phyloP scores from a whole-genome alignment of 164 flowering plant genomes.

The Nymphaea thermarum region DNA sequence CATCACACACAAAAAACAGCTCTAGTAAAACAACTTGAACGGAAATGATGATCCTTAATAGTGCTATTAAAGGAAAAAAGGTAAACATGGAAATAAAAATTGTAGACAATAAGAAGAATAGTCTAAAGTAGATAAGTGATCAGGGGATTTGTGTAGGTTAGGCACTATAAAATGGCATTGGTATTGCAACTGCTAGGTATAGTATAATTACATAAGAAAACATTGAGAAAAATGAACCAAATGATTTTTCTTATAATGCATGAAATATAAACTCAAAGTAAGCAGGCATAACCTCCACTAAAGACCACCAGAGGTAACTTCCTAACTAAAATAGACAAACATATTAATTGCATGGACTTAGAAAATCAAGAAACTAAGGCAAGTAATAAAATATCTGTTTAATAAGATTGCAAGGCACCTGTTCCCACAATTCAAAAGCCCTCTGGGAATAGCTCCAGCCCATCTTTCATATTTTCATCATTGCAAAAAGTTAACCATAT shows the following conservation, averaged over 20 bases:
- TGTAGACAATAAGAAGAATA: constrained; percentile 63
- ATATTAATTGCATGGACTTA: too few relatives aligned
- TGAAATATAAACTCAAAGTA: background rate
- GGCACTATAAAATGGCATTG: constrained; percentile 81
- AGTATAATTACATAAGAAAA: background rate
- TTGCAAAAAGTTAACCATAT: background rate
- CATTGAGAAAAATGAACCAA: background rate
- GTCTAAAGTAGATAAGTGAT: constrained; percentile 44
- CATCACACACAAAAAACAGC: constrained; percentile 3
- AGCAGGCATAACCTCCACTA: background rate
- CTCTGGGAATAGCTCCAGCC: constrained; percentile 53
- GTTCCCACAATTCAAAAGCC: constrained; percentile 84
- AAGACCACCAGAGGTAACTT: too few relatives aligned
- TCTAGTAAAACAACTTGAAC: constrained; percentile 5
- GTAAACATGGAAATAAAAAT: background rate
- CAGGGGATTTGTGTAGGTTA: constrained; percentile 79
- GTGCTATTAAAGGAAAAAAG: background rate
- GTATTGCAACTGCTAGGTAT: constrained; percentile 75
- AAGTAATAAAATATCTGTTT: too few relatives aligned
- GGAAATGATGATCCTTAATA: background rate
- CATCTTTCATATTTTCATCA: background rate
- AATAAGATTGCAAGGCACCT: constrained; percentile 28
- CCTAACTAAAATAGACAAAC: too few relatives aligned
- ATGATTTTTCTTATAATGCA: background rate
- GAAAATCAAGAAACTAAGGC: too few relatives aligned